phyloP scores from a whole-genome alignment of 2,329 filamentous ascomycete genomes.

The Metarhizium sp. region DNA sequence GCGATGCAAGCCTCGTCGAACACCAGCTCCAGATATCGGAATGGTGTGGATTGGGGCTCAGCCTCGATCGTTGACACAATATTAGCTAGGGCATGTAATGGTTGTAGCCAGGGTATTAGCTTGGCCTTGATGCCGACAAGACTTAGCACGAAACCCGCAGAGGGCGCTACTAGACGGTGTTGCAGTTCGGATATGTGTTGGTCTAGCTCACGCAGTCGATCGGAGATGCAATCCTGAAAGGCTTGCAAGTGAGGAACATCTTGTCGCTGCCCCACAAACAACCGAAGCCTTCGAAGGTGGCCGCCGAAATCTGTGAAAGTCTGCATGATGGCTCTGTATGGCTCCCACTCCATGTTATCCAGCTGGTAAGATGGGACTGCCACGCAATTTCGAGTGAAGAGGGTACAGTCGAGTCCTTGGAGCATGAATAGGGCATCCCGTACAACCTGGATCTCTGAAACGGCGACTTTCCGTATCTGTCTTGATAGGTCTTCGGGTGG shows the following conservation, averaged over 20 bases:
- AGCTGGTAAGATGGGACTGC: slow-evolving; percentile 36
- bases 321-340: slow-evolving; percentile 37
- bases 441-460: slow-evolving; percentile 65
- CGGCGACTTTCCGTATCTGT: slow-evolving; percentile 28
- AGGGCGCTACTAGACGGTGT: slow-evolving; percentile 44
- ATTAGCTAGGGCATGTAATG: slow-evolving; percentile 50
- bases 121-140: slow-evolving; percentile 52
- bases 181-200: slow-evolving; percentile 49
- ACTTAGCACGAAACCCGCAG: slow-evolving; percentile 51
- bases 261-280: slow-evolving; percentile 33
- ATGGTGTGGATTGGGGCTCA: slow-evolving; percentile 42
- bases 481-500: slow-evolving; percentile 25
- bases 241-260: slow-evolving; percentile 56
- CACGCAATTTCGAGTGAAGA: slow-evolving; percentile 46
- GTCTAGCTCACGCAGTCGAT: slow-evolving; percentile 50
- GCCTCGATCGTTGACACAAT: slow-evolving; percentile 50
- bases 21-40: slow-evolving; percentile 69
- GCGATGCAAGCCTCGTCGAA: slow-evolving; percentile 61
- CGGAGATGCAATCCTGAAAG: slow-evolving; percentile 55
- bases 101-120: slow-evolving; percentile 40
- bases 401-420: slow-evolving; percentile 61
- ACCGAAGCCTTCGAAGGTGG: slow-evolving; percentile 35
- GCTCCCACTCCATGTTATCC: slow-evolving; percentile 37
- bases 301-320: slow-evolving; percentile 38
- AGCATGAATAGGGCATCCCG: slow-evolving; percentile 83